These are phyloP conservation scores for Dissophora globulifera DNA, from an alignment of 192 early-diverging fungal species.

Conservation along the genomic window DNA sequence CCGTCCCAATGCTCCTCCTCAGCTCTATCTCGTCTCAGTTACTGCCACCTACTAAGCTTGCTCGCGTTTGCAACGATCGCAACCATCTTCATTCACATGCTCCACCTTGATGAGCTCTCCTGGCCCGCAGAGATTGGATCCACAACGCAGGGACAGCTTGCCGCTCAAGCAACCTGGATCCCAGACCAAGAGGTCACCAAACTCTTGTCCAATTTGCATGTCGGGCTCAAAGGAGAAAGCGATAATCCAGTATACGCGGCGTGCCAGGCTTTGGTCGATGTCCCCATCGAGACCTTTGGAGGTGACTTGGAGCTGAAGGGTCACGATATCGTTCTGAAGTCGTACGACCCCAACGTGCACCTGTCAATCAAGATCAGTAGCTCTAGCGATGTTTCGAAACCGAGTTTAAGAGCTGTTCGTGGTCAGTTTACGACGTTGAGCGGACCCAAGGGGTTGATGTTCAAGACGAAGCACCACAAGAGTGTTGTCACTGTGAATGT, in stretches of 20 bases:
- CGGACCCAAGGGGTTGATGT: neutral
- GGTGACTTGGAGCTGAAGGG: neutral
- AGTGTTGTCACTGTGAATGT: neutral
- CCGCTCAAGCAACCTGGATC: neutral
- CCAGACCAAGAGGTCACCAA: neutral
- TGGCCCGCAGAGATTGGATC: neutral
- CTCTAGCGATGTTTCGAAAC: neutral
- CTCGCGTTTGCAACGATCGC: neutral
- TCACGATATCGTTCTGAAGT: slow-evolving; percentile 1
- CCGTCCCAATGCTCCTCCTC: neutral
- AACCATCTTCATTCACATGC: neutral
- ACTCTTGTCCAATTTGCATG: neutral
- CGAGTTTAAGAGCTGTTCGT: neutral
- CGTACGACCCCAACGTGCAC: neutral
- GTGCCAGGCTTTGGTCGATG: neutral
- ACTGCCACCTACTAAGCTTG: neutral
- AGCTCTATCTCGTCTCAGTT: neutral
- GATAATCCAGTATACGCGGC: neutral
- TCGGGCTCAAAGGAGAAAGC: too few relatives aligned
- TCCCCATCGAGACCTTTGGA: neutral
- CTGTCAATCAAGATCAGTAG: neutral
- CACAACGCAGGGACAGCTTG: neutral
- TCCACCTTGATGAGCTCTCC: neutral
- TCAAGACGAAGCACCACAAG: neutral
- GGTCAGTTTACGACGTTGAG: neutral